These are phyloP conservation scores for Chamaecyparis obtusa DNA, from an alignment of 75 land plant genomes.

Conservation along the genomic window DNA sequence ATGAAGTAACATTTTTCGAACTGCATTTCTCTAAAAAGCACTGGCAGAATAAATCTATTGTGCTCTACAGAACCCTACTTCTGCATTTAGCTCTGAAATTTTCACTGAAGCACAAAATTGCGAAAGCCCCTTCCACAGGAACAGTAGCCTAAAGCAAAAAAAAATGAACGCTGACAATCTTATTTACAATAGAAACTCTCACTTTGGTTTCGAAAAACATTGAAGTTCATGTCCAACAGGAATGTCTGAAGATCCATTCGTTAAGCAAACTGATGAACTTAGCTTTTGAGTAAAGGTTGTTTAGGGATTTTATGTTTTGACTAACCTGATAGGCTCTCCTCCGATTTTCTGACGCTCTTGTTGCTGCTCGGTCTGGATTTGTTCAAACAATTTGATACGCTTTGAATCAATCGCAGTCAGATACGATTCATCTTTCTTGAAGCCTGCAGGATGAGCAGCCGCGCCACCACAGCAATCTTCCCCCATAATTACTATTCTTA, in stretches of 20 bases:
- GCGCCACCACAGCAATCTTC: neutral
- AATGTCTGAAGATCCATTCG: neutral
- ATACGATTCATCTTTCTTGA: conserved; percentile 17
- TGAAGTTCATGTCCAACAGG: neutral
- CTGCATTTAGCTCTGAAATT: neutral
- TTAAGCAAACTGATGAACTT: neutral
- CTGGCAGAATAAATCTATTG: neutral
- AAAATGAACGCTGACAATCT: neutral
- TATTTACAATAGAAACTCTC: neutral
- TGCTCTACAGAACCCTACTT: neutral
- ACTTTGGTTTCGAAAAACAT: too few species aligned
- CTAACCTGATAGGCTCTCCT: conserved; percentile 67
- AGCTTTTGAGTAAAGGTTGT: neutral
- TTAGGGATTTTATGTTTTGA: neutral
- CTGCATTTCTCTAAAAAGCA: neutral
- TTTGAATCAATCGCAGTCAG: conserved; percentile 54
- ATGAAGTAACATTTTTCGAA: neutral
- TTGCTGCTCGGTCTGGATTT: conserved; percentile 45
- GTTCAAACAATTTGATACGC: conserved; percentile 56
- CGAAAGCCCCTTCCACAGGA: neutral
- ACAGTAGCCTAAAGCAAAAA: neutral
- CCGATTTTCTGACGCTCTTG: conserved; percentile 29
- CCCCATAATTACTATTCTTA: too few species aligned
- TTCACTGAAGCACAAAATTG: neutral
- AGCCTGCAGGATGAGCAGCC: neutral